A percentile compares a stretch with the other conserved stretches of the same genome.
Evolutionary conservation across 2,329 filamentous ascomycete species (phyloP).

Genomic region (Fusarium sp.): DNA sequence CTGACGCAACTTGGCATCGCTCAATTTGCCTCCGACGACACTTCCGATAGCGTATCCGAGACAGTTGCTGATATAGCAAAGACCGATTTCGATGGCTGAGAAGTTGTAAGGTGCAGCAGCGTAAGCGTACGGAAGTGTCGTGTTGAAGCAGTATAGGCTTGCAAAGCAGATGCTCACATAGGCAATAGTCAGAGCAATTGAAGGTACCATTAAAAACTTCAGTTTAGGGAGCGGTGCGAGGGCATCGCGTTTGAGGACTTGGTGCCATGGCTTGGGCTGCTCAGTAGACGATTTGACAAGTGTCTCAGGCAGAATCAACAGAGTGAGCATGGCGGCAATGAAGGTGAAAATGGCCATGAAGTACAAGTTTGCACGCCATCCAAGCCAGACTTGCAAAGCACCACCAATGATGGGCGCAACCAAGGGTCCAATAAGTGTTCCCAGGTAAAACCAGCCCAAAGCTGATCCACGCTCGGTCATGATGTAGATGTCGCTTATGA

Average conservation of each 20-base stretch:
- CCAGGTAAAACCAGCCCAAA: conserved; percentile 15
- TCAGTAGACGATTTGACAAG: neutral
- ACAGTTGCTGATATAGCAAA: conserved; percentile 1
- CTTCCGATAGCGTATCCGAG: neutral
- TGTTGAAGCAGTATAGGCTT: neutral
- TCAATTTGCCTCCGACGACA: neutral
- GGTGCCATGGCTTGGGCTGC: neutral
- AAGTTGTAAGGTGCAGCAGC: neutral
- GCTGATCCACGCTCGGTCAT: conserved; percentile 14
- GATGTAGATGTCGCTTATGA: conserved; percentile 16
- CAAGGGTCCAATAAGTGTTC: conserved; percentile 10
- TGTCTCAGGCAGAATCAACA: neutral
- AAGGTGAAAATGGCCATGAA: conserved; percentile 5
- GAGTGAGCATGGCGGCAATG: neutral
- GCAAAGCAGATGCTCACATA: conserved; percentile 5
- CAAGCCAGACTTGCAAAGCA: neutral
- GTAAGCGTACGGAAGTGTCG: neutral
- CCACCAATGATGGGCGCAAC: conserved; percentile 2
- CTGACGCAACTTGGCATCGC: neutral
- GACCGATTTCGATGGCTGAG: neutral
- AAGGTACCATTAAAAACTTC: neutral
- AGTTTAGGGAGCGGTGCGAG: neutral
- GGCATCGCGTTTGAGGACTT: neutral
- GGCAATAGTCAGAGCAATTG: neutral
- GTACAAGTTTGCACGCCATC: neutral